phyloP scores from a whole-genome alignment of 495 filamentous ascomycete species.

The Oidiodendron maius region DNA sequence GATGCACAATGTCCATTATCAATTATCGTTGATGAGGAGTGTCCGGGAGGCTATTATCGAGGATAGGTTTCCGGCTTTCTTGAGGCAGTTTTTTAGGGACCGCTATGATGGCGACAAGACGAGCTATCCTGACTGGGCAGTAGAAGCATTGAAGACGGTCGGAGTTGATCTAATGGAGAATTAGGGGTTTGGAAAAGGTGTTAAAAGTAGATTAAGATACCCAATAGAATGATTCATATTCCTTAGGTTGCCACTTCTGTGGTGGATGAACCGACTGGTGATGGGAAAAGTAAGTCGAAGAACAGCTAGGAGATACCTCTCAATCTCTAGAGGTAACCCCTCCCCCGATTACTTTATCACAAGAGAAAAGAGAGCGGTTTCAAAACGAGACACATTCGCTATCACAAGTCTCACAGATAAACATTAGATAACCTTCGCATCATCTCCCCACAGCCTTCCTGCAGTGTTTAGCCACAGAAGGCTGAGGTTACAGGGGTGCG shows the following conservation, averaged over 20 bases:
- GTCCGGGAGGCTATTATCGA: constrained; percentile 75
- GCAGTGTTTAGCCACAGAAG: constrained; percentile 5
- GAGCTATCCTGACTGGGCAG: constrained; percentile 76
- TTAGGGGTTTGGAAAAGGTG: not conserved
- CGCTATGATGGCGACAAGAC: constrained; percentile 62
- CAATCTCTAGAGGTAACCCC: too few species aligned
- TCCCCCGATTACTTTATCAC: too few species aligned
- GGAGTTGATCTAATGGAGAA: constrained; percentile 68
- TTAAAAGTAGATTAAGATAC: constrained; percentile 5
- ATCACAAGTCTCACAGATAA: too few species aligned
- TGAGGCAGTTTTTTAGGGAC: constrained; percentile 68
- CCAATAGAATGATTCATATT: too few species aligned
- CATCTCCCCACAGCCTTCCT: not conserved
- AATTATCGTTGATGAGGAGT: constrained; percentile 72
- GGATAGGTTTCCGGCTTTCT: constrained; percentile 73
- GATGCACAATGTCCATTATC: constrained; percentile 91
- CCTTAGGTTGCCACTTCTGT: too few species aligned
- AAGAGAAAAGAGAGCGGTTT: too few species aligned
- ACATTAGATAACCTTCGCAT: too few species aligned
- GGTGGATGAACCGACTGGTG: too few species aligned
- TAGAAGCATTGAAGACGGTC: constrained; percentile 75
- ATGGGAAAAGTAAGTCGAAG: too few species aligned
- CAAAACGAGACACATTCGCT: too few species aligned
- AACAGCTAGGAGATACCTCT: too few species aligned
- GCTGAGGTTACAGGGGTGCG: constrained; percentile 10